Evolutionary conservation across 495 filamentous ascomycete genomes (phyloP).

Genomic region (Talaromyces trachyspermus): DNA sequence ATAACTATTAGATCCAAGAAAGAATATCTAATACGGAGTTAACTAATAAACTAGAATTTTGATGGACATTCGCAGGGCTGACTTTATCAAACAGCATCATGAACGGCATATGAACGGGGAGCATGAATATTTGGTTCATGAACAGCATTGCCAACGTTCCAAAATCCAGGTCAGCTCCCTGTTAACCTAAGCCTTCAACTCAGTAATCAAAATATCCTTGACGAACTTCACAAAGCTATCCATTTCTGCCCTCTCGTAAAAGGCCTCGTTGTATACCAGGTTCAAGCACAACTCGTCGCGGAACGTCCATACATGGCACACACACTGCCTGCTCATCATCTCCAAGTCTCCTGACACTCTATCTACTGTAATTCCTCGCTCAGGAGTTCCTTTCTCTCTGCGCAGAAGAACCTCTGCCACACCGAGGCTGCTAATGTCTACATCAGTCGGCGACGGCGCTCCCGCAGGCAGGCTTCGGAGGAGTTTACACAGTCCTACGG

Average conservation of each 20-base stretch:
- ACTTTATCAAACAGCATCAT: too few species aligned
- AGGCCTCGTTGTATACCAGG: slow-evolving; percentile 27
- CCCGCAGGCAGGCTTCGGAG: slow-evolving; percentile 9
- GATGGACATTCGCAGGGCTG: too few species aligned
- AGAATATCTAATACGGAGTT: too few species aligned
- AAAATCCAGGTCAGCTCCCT: too few species aligned
- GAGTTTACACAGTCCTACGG: slow-evolving; percentile 11
- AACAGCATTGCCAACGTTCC: too few species aligned
- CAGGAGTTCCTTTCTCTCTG: slow-evolving; percentile 15
- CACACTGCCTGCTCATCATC: slow-evolving; percentile 15
- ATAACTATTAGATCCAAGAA: too few species aligned
- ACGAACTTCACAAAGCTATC: slow-evolving; percentile 10
- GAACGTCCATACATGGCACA: slow-evolving; percentile 23
- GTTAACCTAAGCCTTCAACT: background rate
- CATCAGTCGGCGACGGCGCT: slow-evolving; percentile 17
- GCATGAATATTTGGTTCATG: too few species aligned
- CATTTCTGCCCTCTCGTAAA: slow-evolving; percentile 15
- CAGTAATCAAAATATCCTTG: background rate
- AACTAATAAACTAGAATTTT: too few species aligned
- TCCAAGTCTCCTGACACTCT: slow-evolving; percentile 19
- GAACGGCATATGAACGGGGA: too few species aligned
- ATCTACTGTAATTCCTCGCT: slow-evolving; percentile 14
- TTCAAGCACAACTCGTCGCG: slow-evolving; percentile 17
- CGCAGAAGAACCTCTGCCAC: slow-evolving; percentile 17
- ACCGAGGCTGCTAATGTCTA: slow-evolving; percentile 24